Evolutionary conservation across 2,329 filamentous ascomycete species (phyloP), one percentile per base, ranked within the genome.

Genomic region (Grosmannia penicillata): DNA sequence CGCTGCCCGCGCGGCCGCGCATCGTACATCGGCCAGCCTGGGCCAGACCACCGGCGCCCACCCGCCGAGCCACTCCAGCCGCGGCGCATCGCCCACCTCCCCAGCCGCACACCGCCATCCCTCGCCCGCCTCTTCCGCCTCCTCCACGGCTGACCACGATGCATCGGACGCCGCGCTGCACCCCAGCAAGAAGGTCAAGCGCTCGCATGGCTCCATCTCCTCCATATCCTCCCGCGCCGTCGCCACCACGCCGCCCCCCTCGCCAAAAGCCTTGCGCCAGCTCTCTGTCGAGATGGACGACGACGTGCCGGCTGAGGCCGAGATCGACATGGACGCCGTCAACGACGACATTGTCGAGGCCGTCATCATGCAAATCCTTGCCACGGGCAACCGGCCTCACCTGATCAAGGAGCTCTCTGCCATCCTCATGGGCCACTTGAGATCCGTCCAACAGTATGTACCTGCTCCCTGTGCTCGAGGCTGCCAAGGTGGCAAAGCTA

Each of bases 261-360:
- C 83, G 41, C 82, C 82, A 31, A 66, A 66, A 45, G 55, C 58
- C 27, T 56, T 59, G 25, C 49, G 46, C 37, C 60, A 43, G 13
- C 28, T 44, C 6, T 58, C 62, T 1, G 58, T 63, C 33, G 62
- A 65, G 45, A 54, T 53, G 48, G 56, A 58, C 25, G 32, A 32
- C 21, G 23, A 10, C n/a, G 33, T 24, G 17, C 18, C 26, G n/a
- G 27, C 40, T 54, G 15, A 59, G 53, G 43, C 17, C 33, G 79
- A 78, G 53, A 72, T 91, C 53, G 82, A 93, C 56, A 72, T 85
- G 37, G 78, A 86, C 47, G 75, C 76, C 28, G 87, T 96, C 59
- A 85, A 87, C 54, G 91, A 98, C 57, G 86, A 94, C 53, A 93
- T 98, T 50, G 89, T 98, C 37, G 80, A 93, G 54, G 85, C 77